A percentile compares a stretch with the other conserved stretches of the same genome.
Conservation (phyloP, 148 eudicot genomes). For the Cornus suecica region DNA sequence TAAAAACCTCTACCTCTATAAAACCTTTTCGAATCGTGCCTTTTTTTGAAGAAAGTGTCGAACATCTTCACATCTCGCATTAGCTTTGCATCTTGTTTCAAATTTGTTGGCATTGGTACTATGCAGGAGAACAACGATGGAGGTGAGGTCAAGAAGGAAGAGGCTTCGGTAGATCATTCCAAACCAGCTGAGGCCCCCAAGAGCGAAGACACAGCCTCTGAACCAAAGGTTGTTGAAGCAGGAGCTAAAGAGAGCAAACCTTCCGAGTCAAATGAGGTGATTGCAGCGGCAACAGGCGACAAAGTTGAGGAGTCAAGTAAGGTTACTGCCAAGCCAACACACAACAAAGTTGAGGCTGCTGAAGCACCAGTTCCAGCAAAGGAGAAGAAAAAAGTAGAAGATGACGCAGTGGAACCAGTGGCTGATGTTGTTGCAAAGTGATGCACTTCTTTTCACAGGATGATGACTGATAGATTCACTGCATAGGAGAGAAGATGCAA, state of each 20-base stretch:
- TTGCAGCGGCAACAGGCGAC: too few species aligned
- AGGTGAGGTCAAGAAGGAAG: conserved; percentile 51
- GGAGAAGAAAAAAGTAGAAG: conserved; percentile 16
- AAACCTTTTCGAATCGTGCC: not conserved
- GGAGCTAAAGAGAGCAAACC: conserved; percentile 1
- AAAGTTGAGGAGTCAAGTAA: too few species aligned
- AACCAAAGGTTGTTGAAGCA: conserved; percentile 16
- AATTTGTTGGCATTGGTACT: not conserved
- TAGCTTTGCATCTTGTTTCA: not conserved
- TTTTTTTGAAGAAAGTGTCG: not conserved
- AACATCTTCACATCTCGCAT: not conserved
- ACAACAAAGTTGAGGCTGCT: conserved; percentile 19
- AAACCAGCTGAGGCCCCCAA: conserved; percentile 29
- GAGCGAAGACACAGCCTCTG: conserved; percentile 16
- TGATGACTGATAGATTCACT: conserved; percentile 9
- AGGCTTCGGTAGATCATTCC: conserved; percentile 36
- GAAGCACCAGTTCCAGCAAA: conserved; percentile 9
- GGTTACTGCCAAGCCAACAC: conserved; percentile 17
- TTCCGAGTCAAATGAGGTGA: too few species aligned
- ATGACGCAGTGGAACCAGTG: conserved; percentile 9
- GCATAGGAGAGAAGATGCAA: not conserved
- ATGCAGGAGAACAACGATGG: conserved; percentile 42
- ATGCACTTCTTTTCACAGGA: conserved; percentile 43
- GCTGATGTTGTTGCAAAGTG: conserved; percentile 26
- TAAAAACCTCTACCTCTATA: not conserved